Evolutionary conservation across 1,284 basidiomycete species (phyloP), one percentile per base, ranked within the genome.

Genomic region (Puccinia novopanici): DNA sequence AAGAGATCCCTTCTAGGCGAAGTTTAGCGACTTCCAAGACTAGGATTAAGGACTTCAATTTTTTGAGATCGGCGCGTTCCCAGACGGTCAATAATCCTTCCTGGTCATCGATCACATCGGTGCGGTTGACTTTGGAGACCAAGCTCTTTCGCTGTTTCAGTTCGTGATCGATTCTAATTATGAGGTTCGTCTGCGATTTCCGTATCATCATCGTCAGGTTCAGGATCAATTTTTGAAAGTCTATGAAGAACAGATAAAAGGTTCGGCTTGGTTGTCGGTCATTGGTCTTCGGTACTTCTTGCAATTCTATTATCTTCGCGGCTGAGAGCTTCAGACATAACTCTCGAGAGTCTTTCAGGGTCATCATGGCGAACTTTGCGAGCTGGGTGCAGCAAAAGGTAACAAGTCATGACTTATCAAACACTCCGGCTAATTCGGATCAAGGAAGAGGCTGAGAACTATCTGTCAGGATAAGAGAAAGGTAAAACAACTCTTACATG

Each of bases 261-360:
- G 65, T 77, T 59, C 75, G 42, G 50, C 57, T 63, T 27, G 75
- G 75, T 68, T 63, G 57, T 57, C 75, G 45, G 13, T 77, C 75
- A 34, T 77, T 61, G 27, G 75, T 77, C 61, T 77, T 77, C 22
- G 75, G 75, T 54, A 77, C 65, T 77, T 77, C 75, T 70, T 77
- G 75, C 30, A 77, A 42, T 45, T 77, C 75, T 9, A 77, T 55
- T 40, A 77, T 55, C 30, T 70, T 70, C 37, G 37, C 63, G 2
- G 75, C 65, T 45, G 52, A 77, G 5, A 77, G 61, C 70, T 77
- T 77, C 10, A 77, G 37, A 57, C 75, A 77, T 40, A 70, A 37
- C 45, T 77, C 75, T 67, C 75, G 63, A n/a, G 65, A 67, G 37
- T 77, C 75, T 37, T 77, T 77, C 34, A 77, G 27, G 24, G 75